These are phyloP conservation scores for Fraxinus anomala DNA, from an alignment of 257 asterid species.

Conservation along the genomic window DNA sequence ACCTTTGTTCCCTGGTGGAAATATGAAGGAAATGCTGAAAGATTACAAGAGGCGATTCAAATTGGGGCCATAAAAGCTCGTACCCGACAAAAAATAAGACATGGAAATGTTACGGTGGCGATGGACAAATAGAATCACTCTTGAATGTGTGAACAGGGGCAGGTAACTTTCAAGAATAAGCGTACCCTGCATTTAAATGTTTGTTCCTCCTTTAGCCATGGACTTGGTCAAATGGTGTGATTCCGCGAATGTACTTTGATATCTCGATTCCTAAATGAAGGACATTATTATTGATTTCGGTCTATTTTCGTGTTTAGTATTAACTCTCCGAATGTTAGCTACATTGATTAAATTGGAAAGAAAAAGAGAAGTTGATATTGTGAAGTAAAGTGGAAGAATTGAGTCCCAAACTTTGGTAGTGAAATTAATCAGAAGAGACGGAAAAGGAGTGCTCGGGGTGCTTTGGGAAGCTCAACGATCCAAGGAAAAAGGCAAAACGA, in stretches of 20 bases:
- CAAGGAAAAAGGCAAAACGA: no score
- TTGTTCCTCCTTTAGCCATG: constrained; percentile 19
- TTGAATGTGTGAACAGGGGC: constrained; percentile 50
- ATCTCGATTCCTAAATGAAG: no score
- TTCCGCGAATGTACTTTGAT: not conserved
- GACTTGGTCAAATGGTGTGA: not conserved
- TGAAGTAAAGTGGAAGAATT: no score
- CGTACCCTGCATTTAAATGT: constrained; percentile 19
- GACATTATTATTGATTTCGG: no score
- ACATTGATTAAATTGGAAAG: no score
- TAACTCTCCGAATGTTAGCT: no score
- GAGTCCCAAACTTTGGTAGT: no score
- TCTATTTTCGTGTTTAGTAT: no score
- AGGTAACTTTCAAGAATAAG: constrained; percentile 34
- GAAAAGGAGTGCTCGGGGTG: no score
- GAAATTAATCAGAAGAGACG: no score
- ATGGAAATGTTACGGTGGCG: constrained; percentile 36
- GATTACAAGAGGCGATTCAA: constrained; percentile 79
- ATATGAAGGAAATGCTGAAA: constrained; percentile 77
- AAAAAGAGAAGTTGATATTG: no score
- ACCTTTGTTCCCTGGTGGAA: constrained; percentile 65
- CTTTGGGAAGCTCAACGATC: no score
- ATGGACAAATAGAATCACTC: constrained; percentile 62
- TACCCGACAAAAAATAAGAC: constrained; percentile 38
- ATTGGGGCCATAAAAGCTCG: constrained; percentile 78